Evolutionary conservation across 2,329 filamentous ascomycete species (phyloP).

Genomic region (Ophiosphaerella narmari): DNA sequence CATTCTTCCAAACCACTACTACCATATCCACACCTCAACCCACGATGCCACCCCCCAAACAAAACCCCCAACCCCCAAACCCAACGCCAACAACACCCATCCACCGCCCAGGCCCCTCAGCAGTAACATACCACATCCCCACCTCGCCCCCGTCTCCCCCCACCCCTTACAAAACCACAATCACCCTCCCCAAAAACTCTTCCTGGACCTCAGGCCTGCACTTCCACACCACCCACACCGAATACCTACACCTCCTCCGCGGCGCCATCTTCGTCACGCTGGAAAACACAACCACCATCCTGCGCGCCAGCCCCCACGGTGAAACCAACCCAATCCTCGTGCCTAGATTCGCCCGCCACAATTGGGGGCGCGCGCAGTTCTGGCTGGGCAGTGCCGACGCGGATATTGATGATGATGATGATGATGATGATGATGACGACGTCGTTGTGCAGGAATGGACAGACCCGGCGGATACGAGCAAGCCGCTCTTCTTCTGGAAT

Average conservation of each 20-base stretch:
- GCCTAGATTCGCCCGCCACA: constrained; percentile 47
- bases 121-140: constrained; percentile 47
- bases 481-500: constrained; percentile 58
- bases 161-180: constrained; percentile 40
- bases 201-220: constrained; percentile 57
- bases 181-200: constrained; percentile 51
- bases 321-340: constrained; percentile 41
- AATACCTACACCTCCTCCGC: constrained; percentile 52
- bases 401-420: background rate
- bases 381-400: background rate
- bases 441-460: constrained; percentile 56
- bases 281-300: constrained; percentile 3
- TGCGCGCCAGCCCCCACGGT: constrained; percentile 15
- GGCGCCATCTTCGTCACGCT: constrained; percentile 42
- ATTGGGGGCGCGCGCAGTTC: constrained; percentile 51
- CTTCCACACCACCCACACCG: constrained; percentile 55
- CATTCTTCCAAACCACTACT: too few relatives aligned
- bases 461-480: constrained; percentile 51
- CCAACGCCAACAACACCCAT: constrained; percentile 5
- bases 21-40: too few relatives aligned
- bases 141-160: constrained; percentile 18
- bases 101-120: constrained; percentile 14
- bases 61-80: background rate
- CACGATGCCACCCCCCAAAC: too few relatives aligned
- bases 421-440: constrained; percentile 27